Conservation (phyloP, 345 rosid species). For the sweet orange (Citrus sinensis) region DVS_A1.0 CM039167.1:10297501-10298000, state of each 20-base stretch:
- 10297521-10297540: background rate
- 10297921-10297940: constrained; percentile 1
- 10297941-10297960: constrained; percentile 7
- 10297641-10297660: constrained; percentile 9
- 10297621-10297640: constrained; percentile 2
- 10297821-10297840: constrained; percentile 12
- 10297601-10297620: background rate
- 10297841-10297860: constrained; percentile 19
- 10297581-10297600: background rate
- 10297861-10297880: constrained; percentile 1
- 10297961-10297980: constrained; percentile 30
- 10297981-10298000: constrained; percentile 20
- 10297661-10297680: background rate
- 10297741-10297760: background rate
- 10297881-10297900: constrained; percentile 8
- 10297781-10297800: constrained; percentile 10
- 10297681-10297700: background rate
- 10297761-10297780: constrained; percentile 9
- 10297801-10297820: constrained; percentile 26
- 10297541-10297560: background rate
- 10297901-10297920: constrained; percentile 19
- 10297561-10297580: background rate
- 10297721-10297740: background rate
- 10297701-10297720: background rate
- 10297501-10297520: background rate